phyloP scores from a whole-genome alignment of 768 basidiomycete species.

The Tubosaeta sp. region DNA sequence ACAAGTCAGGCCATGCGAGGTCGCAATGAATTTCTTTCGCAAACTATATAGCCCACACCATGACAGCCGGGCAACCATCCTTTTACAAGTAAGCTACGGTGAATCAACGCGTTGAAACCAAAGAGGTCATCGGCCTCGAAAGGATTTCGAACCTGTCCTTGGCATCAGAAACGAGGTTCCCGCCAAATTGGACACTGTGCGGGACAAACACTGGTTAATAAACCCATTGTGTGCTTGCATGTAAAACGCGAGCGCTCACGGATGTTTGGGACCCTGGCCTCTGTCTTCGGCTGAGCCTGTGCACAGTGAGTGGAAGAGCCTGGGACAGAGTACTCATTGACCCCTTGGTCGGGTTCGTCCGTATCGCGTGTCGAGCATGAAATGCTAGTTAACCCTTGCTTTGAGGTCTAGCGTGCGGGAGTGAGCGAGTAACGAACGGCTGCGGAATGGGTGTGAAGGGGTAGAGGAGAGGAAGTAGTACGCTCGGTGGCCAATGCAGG shows the following conservation, averaged over 20 bases:
- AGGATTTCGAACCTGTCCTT: slow-evolving; percentile 42
- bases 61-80: slow-evolving; percentile 45
- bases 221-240: neutral
- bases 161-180: slow-evolving; percentile 42
- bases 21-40: too few relatives aligned
- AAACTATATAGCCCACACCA: too few relatives aligned
- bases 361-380: slow-evolving; percentile 48
- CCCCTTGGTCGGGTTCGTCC: slow-evolving; percentile 43
- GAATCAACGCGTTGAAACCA: neutral
- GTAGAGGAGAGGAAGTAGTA: neutral
- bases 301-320: slow-evolving; percentile 58
- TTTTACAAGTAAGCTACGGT: slow-evolving; percentile 29
- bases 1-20: too few relatives aligned
- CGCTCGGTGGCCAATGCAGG: neutral
- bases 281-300: slow-evolving; percentile 28
- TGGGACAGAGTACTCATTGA: slow-evolving; percentile 49
- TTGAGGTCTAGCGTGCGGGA: slow-evolving; percentile 51
- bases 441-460: neutral
- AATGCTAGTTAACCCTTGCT: slow-evolving; percentile 44
- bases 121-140: slow-evolving; percentile 22
- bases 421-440: neutral
- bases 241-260: slow-evolving; percentile 31
- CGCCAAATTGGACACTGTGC: slow-evolving; percentile 29
- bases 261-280: slow-evolving; percentile 39
- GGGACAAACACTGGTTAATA: slow-evolving; percentile 1